A percentile compares a stretch with the other conserved stretches of the same genome.
phyloP scores from a whole-genome alignment of 1,284 basidiomycete species.

The Leucoagaricus sp. region DNA sequence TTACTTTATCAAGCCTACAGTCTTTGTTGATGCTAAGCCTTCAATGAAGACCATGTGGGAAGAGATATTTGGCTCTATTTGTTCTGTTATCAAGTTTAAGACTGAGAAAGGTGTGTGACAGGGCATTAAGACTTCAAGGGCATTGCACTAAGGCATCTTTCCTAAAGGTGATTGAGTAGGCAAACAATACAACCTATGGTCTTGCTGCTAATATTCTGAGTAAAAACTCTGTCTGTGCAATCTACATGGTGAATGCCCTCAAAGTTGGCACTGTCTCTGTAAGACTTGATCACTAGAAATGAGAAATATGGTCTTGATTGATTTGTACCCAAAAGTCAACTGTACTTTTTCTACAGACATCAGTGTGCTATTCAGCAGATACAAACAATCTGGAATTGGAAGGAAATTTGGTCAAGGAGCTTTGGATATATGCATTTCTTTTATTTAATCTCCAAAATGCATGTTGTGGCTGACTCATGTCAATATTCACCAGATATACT shows the following conservation, averaged over 20 bases:
- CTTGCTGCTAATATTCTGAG: slow-evolving; percentile 87
- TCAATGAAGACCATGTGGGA: slow-evolving; percentile 89
- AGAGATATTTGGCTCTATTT: slow-evolving; percentile 91
- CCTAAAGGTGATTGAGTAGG: slow-evolving; percentile 70
- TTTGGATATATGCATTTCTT: slow-evolving; percentile 58
- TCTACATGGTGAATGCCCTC: slow-evolving; percentile 75
- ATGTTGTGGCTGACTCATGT: too few relatives aligned
- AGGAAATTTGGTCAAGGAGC: slow-evolving; percentile 79
- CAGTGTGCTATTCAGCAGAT: slow-evolving; percentile 77
- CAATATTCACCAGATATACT: too few relatives aligned
- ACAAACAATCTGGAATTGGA: slow-evolving; percentile 77
- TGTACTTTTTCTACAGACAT: slow-evolving; percentile 70
- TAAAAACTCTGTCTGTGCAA: slow-evolving; percentile 73
- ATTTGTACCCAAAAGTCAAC: slow-evolving; percentile 54
- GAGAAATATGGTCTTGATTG: neutral
- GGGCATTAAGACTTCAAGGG: neutral
- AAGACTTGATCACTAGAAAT: slow-evolving; percentile 15
- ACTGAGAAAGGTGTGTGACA: slow-evolving; percentile 46
- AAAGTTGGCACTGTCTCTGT: slow-evolving; percentile 84
- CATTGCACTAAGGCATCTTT: neutral
- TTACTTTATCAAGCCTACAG: slow-evolving; percentile 81
- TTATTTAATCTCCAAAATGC: too few relatives aligned
- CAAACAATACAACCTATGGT: slow-evolving; percentile 89
- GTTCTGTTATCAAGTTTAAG: slow-evolving; percentile 74
- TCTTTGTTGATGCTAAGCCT: slow-evolving; percentile 79